These are phyloP conservation scores for Aureobasidium melanogenum DNA, from an alignment of 2,329 filamentous ascomycete species.

Conservation along the genomic window DNA sequence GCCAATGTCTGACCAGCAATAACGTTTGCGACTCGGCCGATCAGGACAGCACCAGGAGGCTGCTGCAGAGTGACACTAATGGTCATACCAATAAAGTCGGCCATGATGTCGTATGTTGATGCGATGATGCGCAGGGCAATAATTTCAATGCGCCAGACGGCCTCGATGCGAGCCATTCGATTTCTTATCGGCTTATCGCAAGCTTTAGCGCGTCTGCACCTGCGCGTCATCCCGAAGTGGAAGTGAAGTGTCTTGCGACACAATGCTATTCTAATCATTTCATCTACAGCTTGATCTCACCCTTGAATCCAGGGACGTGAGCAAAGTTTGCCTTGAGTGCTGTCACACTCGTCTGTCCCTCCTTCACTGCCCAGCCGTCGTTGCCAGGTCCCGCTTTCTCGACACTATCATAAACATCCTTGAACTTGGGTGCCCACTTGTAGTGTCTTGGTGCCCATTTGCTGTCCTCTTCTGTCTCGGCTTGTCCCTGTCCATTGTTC, in stretches of 20 bases:
- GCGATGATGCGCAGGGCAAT: slow-evolving; percentile 4
- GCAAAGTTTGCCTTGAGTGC: slow-evolving; percentile 89
- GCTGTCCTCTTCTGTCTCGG: slow-evolving; percentile 28
- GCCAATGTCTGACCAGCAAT: slow-evolving; percentile 57
- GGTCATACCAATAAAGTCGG: slow-evolving; percentile 65
- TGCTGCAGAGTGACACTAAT: slow-evolving; percentile 64
- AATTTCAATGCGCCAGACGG: slow-evolving; percentile 2
- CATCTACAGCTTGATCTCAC: slow-evolving; percentile 66
- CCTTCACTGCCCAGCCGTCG: slow-evolving; percentile 86
- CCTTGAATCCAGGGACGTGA: slow-evolving; percentile 57
- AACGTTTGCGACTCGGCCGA: slow-evolving; percentile 63
- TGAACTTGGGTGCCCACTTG: slow-evolving; percentile 85
- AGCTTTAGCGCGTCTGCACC: background rate
- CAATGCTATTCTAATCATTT: background rate
- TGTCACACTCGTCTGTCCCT: slow-evolving; percentile 83
- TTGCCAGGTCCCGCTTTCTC: slow-evolving; percentile 69
- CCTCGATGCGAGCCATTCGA: background rate
- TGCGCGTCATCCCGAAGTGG: background rate
- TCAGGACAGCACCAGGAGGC: slow-evolving; percentile 55
- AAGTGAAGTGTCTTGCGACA: background rate
- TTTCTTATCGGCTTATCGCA: background rate
- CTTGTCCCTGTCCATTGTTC: slow-evolving; percentile 29
- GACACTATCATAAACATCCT: slow-evolving; percentile 82
- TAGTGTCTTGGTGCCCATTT: slow-evolving; percentile 75
- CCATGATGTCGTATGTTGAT: slow-evolving; percentile 38